Base-by-base conservation (phyloP, 306 rosid genomes). In the Oemleria cerasiformis region DNA sequence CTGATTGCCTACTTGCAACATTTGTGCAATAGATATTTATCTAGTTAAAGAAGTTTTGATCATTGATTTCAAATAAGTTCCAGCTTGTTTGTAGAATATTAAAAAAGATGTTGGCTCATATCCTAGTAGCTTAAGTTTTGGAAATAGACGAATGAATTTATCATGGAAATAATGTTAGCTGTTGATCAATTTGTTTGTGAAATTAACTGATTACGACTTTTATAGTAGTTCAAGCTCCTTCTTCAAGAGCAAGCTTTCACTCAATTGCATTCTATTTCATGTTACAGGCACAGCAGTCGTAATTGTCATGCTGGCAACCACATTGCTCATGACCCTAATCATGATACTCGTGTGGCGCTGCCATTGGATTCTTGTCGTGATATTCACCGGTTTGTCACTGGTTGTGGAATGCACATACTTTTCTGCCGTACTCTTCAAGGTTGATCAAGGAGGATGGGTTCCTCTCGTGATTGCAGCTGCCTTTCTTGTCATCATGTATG, bases 331-430 rank as follows among this genome's bases (percentile, higher is more conserved):
- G 96, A 85, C 77, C 73, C 73, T 95, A 67, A 88, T 95, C 84
- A 95, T 95, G 99, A 91, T 89, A 65, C 74, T 91, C 64, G 99
- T 91, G 65, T 95, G 99, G 99, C 97, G 92, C 68, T 91, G 96
- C 84, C 97, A 91, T 76, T 95, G 96, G 97, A 72, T 91, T 73
- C 84, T 91, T 45, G 97, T 90, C 44, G 25, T 88, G 65, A 34
- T 87, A 71, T 88, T 91, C 90, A 85, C 92, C 6, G 74, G 82
- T 48, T 82, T 89, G 53, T 95, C 99, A 0, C 85, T 89, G 81
- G 20, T 89, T 15, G 97, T 95, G 57, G 99, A 95, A 77, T 80
- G 84, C 81, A 85, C 96, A 3, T 95, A 95, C 85, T 86, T 95
- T 73, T 91, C 96, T 30, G 87, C 99, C 10, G 97, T 91, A 60